Evolutionary conservation across 2,329 filamentous ascomycete species (phyloP).

Genomic region (Scopulariopsis brevicaulis): DNA sequence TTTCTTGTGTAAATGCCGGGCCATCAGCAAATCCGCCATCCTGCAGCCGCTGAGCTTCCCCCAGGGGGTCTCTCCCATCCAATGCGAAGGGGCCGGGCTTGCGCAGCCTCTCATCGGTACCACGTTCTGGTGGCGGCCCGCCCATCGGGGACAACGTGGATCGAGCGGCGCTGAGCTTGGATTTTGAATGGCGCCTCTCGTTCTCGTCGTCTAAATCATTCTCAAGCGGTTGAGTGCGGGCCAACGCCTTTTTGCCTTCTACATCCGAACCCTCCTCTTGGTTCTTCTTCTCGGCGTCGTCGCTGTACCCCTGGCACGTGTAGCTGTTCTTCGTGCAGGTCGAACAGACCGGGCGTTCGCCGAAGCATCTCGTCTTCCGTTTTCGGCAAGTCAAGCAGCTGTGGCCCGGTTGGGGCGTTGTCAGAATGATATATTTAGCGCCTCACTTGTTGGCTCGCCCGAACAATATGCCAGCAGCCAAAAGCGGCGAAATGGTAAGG

Average conservation of each 20-base stretch:
- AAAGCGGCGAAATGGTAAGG: constrained; percentile 5
- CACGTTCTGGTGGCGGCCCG: not conserved
- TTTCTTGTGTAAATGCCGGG: not conserved
- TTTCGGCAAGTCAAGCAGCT: constrained; percentile 65
- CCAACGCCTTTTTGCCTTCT: not conserved
- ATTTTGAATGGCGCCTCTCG: constrained; percentile 4
- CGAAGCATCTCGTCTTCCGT: constrained; percentile 65
- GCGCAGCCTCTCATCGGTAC: constrained; percentile 5
- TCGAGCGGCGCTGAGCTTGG: constrained; percentile 2
- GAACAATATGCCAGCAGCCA: not conserved
- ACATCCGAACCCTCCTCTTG: not conserved
- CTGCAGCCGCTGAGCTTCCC: not conserved
- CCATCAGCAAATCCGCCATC: not conserved
- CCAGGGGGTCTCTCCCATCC: not conserved
- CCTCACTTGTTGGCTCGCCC: not conserved
- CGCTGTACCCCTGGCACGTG: constrained; percentile 55
- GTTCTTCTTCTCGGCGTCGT: constrained; percentile 32
- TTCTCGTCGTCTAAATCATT: constrained; percentile 1
- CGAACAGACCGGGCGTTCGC: constrained; percentile 60
- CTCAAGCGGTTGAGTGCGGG: not conserved
- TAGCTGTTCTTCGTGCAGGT: constrained; percentile 65
- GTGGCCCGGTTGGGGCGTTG: not conserved
- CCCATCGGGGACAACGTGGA: not conserved
- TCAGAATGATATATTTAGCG: not conserved
- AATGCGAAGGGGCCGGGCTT: constrained; percentile 7